Conservation (phyloP, 2,329 filamentous ascomycete species). For the Thelonectria discophora region DNA sequence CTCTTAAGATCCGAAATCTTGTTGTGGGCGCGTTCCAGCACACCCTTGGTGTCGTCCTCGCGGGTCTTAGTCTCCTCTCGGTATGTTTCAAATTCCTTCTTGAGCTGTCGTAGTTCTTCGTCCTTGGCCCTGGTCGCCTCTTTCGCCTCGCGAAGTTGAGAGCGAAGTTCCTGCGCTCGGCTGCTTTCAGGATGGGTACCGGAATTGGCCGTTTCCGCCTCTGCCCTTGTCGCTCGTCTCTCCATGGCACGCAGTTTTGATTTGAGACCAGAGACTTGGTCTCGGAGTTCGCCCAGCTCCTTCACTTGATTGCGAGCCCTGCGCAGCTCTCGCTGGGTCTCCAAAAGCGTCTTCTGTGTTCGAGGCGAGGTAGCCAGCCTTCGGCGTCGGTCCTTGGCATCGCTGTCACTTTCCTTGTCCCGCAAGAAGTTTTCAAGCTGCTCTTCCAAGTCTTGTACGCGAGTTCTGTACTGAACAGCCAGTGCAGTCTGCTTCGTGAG, state of each 20-base stretch:
- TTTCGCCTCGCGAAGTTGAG: constrained; percentile 54
- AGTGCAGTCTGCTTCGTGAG: constrained; percentile 66
- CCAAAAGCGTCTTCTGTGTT: constrained; percentile 60
- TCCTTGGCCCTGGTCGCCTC: constrained; percentile 59
- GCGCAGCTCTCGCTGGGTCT: constrained; percentile 63
- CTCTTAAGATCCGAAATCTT: constrained; percentile 66
- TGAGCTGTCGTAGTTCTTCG: constrained; percentile 58
- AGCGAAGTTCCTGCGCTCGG: constrained; percentile 50
- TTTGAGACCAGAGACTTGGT: constrained; percentile 63
- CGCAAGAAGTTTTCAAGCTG: constrained; percentile 54
- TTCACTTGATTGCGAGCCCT: constrained; percentile 63
- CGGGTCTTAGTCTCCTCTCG: constrained; percentile 62
- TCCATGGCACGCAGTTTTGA: constrained; percentile 60
- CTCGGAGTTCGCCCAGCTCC: constrained; percentile 60
- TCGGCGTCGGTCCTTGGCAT: constrained; percentile 45
- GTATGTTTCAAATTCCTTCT: constrained; percentile 62
- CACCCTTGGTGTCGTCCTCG: constrained; percentile 63
- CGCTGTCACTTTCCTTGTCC: constrained; percentile 48
- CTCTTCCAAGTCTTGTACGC: constrained; percentile 66
- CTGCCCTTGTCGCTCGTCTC: constrained; percentile 51
- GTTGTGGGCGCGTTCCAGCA: constrained; percentile 64
- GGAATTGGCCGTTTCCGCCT: constrained; percentile 46
- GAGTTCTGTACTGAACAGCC: constrained; percentile 65
- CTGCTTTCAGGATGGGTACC: constrained; percentile 36
- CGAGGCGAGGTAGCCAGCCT: constrained; percentile 56